phyloP scores from a whole-genome alignment of 441 rosid species.

The Corymbia citriodora region DNA sequence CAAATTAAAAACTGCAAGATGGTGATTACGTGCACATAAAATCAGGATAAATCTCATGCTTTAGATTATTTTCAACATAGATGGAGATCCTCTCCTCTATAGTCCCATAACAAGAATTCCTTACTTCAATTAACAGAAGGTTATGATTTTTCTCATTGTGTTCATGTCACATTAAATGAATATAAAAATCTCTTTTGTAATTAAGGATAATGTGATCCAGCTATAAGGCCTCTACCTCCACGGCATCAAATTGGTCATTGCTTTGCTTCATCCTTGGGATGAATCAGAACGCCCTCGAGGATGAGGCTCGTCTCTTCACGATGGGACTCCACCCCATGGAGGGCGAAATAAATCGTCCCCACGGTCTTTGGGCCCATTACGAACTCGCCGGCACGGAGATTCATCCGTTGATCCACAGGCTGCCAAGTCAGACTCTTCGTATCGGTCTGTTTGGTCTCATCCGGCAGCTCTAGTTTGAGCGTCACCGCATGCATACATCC shows the following conservation, averaged over 20 bases:
- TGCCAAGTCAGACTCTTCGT: neutral
- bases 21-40: neutral
- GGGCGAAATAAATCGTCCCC: neutral
- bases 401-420: neutral
- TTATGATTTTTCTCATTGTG: neutral
- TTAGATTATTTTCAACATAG: accelerated
- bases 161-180: neutral
- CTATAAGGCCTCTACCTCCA: neutral
- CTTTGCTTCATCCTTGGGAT: neutral
- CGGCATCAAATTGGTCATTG: neutral
- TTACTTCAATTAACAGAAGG: neutral
- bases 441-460: neutral
- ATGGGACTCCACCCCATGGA: neutral
- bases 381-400: neutral
- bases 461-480: neutral
- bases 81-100: neutral
- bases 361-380: neutral
- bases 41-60: neutral
- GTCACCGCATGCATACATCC: accelerated
- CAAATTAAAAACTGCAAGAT: accelerated
- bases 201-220: neutral
- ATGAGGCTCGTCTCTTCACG: neutral
- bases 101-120: accelerated
- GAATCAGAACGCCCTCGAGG: neutral
- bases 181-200: neutral